Percentiles rank a stretch among this genome's conserved stretches.
Evolutionary conservation across 148 eudicot genomes (phyloP).

Genomic region (Fagopyrum tataricum): DNA sequence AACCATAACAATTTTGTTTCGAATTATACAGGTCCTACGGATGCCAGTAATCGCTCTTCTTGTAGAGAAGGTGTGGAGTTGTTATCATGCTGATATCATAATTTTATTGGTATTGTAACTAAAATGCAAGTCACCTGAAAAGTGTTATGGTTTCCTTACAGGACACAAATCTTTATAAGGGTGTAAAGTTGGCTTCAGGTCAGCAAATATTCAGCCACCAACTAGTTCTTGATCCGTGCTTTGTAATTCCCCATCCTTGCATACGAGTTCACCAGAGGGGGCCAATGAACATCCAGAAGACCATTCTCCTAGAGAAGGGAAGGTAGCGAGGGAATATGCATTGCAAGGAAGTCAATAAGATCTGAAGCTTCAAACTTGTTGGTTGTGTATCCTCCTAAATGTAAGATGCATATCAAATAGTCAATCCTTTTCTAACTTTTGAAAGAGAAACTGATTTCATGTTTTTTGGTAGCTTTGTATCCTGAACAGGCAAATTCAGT

Average conservation of each 20-base stretch:
- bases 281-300: slow-evolving; percentile 12
- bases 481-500: slow-evolving; percentile 68
- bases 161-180: slow-evolving; percentile 56
- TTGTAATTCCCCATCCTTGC: slow-evolving; percentile 28
- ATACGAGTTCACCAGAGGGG: slow-evolving; percentile 22
- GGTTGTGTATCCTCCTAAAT: slow-evolving; percentile 77
- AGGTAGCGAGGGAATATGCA: slow-evolving; percentile 83
- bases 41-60: slow-evolving; percentile 63
- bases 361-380: slow-evolving; percentile 55
- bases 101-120: background rate
- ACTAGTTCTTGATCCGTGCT: slow-evolving; percentile 60
- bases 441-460: slow-evolving; percentile 17
- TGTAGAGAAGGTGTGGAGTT: slow-evolving; percentile 53
- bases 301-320: slow-evolving; percentile 23
- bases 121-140: background rate
- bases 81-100: background rate
- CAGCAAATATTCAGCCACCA: slow-evolving; percentile 77
- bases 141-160: slow-evolving; percentile 18
- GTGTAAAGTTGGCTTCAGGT: slow-evolving; percentile 73
- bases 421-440: slow-evolving; percentile 13
- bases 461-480: slow-evolving; percentile 52
- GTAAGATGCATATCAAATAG: slow-evolving; percentile 34
- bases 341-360: slow-evolving; percentile 50
- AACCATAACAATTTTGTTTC: background rate
- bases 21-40: slow-evolving; percentile 58